These are phyloP conservation scores for Trichoderma guizhouense DNA, from an alignment of 2,329 filamentous ascomycete genomes.

Conservation along the genomic window DNA sequence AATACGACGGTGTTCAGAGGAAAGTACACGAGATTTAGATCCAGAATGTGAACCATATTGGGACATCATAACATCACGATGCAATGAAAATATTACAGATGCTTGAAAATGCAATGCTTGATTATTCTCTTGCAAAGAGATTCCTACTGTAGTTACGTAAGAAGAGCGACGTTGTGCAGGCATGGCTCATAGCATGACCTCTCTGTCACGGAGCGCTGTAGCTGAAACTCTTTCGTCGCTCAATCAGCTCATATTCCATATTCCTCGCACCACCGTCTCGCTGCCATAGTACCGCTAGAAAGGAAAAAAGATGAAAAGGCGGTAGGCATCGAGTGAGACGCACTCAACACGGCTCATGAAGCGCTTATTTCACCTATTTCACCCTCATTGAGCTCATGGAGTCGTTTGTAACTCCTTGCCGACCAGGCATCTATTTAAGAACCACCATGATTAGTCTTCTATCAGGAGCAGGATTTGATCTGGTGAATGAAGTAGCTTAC, in stretches of 20 bases:
- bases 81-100: not conserved
- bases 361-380: conserved; percentile 42
- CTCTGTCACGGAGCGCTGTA: not conserved
- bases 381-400: conserved; percentile 42
- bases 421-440: conserved; percentile 46
- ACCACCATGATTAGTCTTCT: conserved; percentile 6
- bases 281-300: not conserved
- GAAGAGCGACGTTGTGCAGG: conserved; percentile 11
- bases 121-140: conserved; percentile 14
- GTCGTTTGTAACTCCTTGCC: conserved; percentile 53
- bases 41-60: not conserved
- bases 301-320: not conserved
- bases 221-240: not conserved
- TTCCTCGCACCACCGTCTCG: not conserved
- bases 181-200: not conserved
- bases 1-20: not conserved
- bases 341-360: not conserved
- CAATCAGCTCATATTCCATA: conserved; percentile 1
- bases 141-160: conserved; percentile 7
- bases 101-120: conserved; percentile 12
- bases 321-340: not conserved
- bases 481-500: conserved; percentile 33
- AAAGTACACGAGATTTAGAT: not conserved
- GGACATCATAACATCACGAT: not conserved
- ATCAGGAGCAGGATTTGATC: not conserved